These are phyloP conservation scores for Xylaria digitata DNA, from an alignment of 2,329 filamentous ascomycete genomes.

Conservation along the genomic window DNA sequence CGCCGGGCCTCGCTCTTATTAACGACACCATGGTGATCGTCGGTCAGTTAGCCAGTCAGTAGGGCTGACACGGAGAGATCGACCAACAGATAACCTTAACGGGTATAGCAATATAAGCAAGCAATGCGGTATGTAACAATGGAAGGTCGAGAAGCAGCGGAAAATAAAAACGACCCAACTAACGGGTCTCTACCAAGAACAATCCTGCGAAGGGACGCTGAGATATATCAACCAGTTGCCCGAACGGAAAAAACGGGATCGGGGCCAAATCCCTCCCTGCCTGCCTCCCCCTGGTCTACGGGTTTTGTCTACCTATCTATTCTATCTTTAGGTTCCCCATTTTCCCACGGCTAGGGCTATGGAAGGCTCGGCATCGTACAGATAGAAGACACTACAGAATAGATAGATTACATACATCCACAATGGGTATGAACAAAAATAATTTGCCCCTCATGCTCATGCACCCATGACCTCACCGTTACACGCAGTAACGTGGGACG, in stretches of 20 bases:
- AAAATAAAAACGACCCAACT: constrained; percentile 10
- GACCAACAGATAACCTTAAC: constrained; percentile 10
- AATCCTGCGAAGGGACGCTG: constrained; percentile 3
- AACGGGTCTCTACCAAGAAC: not conserved
- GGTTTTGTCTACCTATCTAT: not conserved
- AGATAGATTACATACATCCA: not conserved
- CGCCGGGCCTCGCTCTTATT: not conserved
- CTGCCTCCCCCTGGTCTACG: too few species aligned
- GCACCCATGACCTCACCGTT: constrained; percentile 9
- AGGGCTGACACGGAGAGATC: not conserved
- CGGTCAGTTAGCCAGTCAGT: not conserved
- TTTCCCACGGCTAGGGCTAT: not conserved
- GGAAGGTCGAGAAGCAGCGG: not conserved
- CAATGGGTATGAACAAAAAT: too few species aligned
- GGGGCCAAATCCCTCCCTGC: too few species aligned
- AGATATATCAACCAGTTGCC: constrained; percentile 22
- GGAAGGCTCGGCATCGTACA: constrained; percentile 7
- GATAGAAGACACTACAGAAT: too few species aligned
- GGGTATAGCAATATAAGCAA: not conserved
- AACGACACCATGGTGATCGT: constrained; percentile 21
- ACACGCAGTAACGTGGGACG: not conserved
- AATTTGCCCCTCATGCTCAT: not conserved
- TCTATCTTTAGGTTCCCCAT: not conserved
- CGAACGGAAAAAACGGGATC: not conserved
- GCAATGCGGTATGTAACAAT: not conserved